Base-by-base conservation (phyloP, 2,329 filamentous ascomycete genomes). In the Trichoderma arundinaceum region DNA sequence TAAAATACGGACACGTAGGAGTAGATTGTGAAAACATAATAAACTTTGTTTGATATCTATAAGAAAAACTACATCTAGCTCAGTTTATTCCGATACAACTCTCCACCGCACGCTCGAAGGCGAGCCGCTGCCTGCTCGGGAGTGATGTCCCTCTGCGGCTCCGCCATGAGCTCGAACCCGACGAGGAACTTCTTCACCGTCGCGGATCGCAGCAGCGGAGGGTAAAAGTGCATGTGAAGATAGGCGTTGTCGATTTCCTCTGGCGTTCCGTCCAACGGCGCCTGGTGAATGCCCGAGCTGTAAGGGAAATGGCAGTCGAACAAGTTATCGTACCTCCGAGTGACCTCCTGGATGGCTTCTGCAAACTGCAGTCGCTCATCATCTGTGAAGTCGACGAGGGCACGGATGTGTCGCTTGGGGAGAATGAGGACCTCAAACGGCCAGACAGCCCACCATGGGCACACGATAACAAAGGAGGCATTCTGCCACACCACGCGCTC, bases 391-490 rank as follows among this genome's bases (percentile, higher is more conserved):
- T 99, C 94, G 15, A 97, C 88, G 52, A 99, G 83, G 1, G 91
- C 90, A 48, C 93, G 88, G 70, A 94, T 90, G 76, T 97, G 94
- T 68, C 88, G 83, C 80, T 92, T 96, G 68, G 92, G 88, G 35
- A 97, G 83, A 67, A 99, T 86, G 82, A 99, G 90, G 53, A 94
- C 90, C 81, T 99, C 95, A 68, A 97, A 99, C 0, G 95, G 95
- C 95, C 95, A 99, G 17, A 92, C 85, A 0, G 92, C 95, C 95
- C 95, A 99, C 93, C 95, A 99, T 0, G 95, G 95, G 73, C 94
- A 97, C 15, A 98, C 86, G 0, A 94, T 90, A 48, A 97, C 81
- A 77, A 98, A 99, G 0, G 83, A 83, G 10, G 86, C 86, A 75
- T 99, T 99, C 76, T 96, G 89, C 75, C 91, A 97, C 0, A 99